Conservation (phyloP, 2,329 filamentous ascomycete species). For the Cryphonectria naterciae region DNA sequence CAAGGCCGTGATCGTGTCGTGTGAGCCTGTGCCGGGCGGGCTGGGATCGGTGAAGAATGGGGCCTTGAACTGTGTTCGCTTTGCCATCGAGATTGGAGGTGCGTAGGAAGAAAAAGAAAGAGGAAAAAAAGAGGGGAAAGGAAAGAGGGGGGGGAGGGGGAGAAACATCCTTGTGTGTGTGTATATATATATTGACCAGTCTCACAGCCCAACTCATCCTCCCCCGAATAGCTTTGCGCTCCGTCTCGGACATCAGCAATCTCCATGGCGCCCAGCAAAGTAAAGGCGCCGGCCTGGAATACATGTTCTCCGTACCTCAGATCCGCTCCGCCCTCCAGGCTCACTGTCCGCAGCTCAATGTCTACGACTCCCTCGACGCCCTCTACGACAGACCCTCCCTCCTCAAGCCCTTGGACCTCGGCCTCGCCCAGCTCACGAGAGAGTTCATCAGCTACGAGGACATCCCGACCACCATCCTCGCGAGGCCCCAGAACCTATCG, state of each 20-base stretch:
- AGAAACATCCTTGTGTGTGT: not conserved
- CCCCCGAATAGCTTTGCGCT: conserved; percentile 41
- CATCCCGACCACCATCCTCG: conserved; percentile 34
- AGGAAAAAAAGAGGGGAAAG: too few species aligned
- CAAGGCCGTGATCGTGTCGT: conserved; percentile 46
- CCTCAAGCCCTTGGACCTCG: conserved; percentile 34
- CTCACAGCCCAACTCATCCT: conserved; percentile 43
- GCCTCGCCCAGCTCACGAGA: conserved; percentile 32
- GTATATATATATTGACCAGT: conserved; percentile 26
- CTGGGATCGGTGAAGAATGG: conserved; percentile 50
- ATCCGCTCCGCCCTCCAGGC: conserved; percentile 36
- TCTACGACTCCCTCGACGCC: conserved; percentile 41
- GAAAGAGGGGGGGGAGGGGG: too few species aligned
- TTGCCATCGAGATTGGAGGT: conserved; percentile 53
- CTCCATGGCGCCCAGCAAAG: conserved; percentile 34
- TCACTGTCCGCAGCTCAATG: conserved; percentile 43
- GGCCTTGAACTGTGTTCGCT: conserved; percentile 49
- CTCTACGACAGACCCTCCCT: conserved; percentile 40
- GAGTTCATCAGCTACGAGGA: conserved; percentile 28
- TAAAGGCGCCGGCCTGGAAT: conserved; percentile 38
- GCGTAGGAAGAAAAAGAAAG: conserved; percentile 1
- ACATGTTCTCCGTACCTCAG: conserved; percentile 42
- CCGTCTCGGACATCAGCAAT: conserved; percentile 37
- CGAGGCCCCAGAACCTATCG: conserved; percentile 31
- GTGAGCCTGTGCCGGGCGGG: conserved; percentile 47